Percentiles rank a stretch among this genome's conserved stretches.
These are phyloP conservation scores for Trichoderma erinaceum DNA, from an alignment of 495 filamentous ascomycete genomes.

Conservation along the genomic window DNA sequence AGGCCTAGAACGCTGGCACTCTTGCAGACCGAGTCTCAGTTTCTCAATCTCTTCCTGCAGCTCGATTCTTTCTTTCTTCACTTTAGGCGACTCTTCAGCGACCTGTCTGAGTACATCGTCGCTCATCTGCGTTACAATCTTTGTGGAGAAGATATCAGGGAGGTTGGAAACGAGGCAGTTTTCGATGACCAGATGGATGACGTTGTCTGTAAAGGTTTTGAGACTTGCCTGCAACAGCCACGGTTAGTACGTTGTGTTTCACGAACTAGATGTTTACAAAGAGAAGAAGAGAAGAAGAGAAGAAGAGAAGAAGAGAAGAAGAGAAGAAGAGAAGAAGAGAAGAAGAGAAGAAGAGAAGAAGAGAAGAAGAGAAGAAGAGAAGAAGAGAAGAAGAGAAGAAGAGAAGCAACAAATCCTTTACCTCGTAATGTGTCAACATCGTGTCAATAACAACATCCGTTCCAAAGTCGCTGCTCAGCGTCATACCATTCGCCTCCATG, in stretches of 20 bases:
- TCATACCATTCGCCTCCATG: not conserved
- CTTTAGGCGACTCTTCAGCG: constrained; percentile 21
- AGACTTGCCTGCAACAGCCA: constrained; percentile 24
- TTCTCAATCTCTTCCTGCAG: constrained; percentile 15
- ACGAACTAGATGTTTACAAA: not conserved
- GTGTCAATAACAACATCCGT: constrained; percentile 30
- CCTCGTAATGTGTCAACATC: constrained; percentile 34
- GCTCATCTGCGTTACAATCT: constrained; percentile 21
- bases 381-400: too few species aligned
- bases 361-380: too few species aligned
- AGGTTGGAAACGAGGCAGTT: constrained; percentile 28
- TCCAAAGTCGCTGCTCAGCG: constrained; percentile 23
- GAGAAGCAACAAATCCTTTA: too few species aligned
- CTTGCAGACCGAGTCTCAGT: constrained; percentile 18
- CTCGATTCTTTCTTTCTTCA: not conserved
- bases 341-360: too few species aligned
- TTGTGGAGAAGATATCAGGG: constrained; percentile 22
- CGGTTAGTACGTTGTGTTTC: too few species aligned
- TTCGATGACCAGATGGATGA: constrained; percentile 26
- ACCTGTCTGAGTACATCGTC: constrained; percentile 19
- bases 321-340: too few species aligned
- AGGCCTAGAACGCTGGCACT: not conserved
- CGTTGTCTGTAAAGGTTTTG: constrained; percentile 24
- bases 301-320: too few species aligned
- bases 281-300: constrained; percentile 16